Percentiles rank a stretch among this genome's conserved stretches.
Evolutionary conservation across 768 basidiomycete genomes (phyloP).

Genomic region (Rhodotorula toruloides): DNA sequence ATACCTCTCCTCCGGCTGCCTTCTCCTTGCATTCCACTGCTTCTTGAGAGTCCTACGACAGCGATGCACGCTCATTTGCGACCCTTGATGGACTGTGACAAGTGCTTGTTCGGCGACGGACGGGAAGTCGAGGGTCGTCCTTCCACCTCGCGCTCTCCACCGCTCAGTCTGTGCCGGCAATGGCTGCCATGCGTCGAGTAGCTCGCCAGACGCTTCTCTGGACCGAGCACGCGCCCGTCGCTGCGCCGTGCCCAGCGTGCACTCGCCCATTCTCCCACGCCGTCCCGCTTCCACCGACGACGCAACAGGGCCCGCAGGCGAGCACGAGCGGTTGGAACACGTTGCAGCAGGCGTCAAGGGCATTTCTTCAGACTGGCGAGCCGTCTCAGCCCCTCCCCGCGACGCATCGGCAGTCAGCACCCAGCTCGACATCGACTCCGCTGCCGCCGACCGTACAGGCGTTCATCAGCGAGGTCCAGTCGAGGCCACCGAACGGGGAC

Average conservation of each 20-base stretch:
- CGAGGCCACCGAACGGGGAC: not conserved
- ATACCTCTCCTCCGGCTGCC: no score
- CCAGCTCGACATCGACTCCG: no score
- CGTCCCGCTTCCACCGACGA: slow-evolving; percentile 11
- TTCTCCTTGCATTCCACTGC: no score
- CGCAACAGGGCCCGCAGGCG: not conserved
- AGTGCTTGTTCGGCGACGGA: not conserved
- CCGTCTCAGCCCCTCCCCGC: no score
- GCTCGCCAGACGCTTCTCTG: slow-evolving; percentile 12
- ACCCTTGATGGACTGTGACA: not conserved
- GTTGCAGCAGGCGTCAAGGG: no score
- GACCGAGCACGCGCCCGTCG: slow-evolving; percentile 1
- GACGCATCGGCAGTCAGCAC: no score
- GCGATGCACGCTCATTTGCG: no score
- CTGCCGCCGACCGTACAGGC: slow-evolving; percentile 7
- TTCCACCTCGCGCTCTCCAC: not conserved
- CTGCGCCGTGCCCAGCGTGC: not conserved
- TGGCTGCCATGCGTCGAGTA: slow-evolving; percentile 16
- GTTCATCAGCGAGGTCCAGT: slow-evolving; percentile 24
- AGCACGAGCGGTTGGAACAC: no score
- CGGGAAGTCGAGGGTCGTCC: not conserved
- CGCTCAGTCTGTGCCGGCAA: not conserved
- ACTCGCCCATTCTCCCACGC: slow-evolving; percentile 19
- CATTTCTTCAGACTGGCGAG: slow-evolving; percentile 1
- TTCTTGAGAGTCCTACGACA: no score